A percentile compares a stretch with the other conserved stretches of the same genome.
These are phyloP conservation scores for Hibiscus trionum DNA, from an alignment of 345 rosid genomes.

Conservation along the genomic window DNA sequence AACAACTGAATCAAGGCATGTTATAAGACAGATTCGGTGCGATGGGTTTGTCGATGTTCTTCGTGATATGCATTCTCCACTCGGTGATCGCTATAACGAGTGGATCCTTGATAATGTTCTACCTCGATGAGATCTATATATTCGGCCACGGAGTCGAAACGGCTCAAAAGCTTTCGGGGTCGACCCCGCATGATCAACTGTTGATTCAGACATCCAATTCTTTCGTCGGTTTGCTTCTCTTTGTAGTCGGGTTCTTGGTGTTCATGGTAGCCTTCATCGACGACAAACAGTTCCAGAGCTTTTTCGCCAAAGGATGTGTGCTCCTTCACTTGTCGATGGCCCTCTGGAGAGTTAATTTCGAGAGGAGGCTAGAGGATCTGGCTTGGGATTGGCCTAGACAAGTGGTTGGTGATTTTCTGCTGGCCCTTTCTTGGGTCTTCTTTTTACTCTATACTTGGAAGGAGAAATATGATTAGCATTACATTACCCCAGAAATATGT, in stretches of 20 bases:
- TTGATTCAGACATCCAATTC: constrained; percentile 35
- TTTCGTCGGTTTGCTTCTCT: constrained; percentile 35
- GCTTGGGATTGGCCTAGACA: constrained; percentile 43
- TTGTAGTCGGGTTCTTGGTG: constrained; percentile 25
- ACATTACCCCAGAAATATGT: background rate
- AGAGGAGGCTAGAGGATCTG: constrained; percentile 37
- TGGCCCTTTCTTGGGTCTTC: constrained; percentile 40
- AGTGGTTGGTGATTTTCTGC: constrained; percentile 26
- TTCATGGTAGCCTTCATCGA: constrained; percentile 39
- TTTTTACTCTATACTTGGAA: constrained; percentile 30
- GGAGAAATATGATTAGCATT: constrained; percentile 29
- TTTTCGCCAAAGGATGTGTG: constrained; percentile 37
- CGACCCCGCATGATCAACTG: constrained; percentile 36
- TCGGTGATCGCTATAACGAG: constrained; percentile 23
- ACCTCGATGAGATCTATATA: constrained; percentile 25
- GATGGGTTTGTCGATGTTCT: constrained; percentile 29
- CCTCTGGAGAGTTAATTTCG: constrained; percentile 33
- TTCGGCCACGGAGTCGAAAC: constrained; percentile 31
- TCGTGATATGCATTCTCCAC: constrained; percentile 31
- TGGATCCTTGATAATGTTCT: constrained; percentile 36
- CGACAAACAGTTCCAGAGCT: constrained; percentile 26
- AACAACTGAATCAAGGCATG: background rate
- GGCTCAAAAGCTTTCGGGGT: constrained; percentile 27
- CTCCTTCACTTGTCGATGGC: constrained; percentile 33
- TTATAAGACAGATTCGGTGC: background rate